phyloP scores from a whole-genome alignment of 345 rosid species.

The Linum tenue region DNA sequence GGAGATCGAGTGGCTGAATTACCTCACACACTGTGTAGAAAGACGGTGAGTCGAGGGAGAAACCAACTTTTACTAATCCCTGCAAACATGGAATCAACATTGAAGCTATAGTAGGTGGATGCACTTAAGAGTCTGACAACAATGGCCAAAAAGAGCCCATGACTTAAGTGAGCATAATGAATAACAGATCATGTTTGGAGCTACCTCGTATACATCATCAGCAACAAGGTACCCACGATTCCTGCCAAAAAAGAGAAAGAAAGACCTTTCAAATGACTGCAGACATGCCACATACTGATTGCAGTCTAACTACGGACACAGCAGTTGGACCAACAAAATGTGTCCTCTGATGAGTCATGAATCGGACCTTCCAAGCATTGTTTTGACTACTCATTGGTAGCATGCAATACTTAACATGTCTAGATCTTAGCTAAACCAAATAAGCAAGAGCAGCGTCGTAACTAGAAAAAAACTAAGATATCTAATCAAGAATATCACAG shows the following conservation, averaged over 20 bases:
- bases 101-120: not conserved
- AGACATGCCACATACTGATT: not conserved
- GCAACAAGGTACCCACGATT: constrained; percentile 45
- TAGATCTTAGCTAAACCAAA: too few relatives aligned
- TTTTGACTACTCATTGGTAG: too few relatives aligned
- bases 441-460: too few relatives aligned
- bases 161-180: too few relatives aligned
- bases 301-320: not conserved
- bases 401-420: too few relatives aligned
- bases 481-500: too few relatives aligned
- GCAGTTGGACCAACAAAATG: too few relatives aligned
- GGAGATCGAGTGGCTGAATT: constrained; percentile 1
- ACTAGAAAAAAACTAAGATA: too few relatives aligned
- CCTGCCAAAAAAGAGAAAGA: constrained; percentile 27
- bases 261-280: not conserved
- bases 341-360: too few relatives aligned
- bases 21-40: constrained; percentile 67
- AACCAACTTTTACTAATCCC: constrained; percentile 59
- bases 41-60: constrained; percentile 54
- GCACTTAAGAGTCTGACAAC: too few relatives aligned
- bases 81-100: constrained; percentile 20
- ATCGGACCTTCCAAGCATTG: too few relatives aligned
- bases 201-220: constrained; percentile 51
- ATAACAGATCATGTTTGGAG: not conserved
- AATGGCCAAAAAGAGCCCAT: too few relatives aligned